Evolutionary conservation across 2,329 filamentous ascomycete genomes (phyloP).

Genomic region (Triangularia verruculosa): DNA sequence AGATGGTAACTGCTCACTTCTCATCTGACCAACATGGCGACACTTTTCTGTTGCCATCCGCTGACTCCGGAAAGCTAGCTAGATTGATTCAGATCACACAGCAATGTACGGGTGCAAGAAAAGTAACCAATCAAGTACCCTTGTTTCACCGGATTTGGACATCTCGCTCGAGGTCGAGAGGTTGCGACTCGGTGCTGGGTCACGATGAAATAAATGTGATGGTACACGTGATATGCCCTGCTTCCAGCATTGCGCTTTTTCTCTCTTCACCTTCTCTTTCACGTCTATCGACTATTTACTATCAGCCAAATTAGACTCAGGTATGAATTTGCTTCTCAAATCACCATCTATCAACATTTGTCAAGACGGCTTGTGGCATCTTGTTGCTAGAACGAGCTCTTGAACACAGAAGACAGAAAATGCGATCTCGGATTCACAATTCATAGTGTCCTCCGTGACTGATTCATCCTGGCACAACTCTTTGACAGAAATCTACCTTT

Average conservation of each 20-base stretch:
- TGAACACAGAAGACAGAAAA: too few species aligned
- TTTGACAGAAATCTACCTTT: too few species aligned
- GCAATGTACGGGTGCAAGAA: neutral
- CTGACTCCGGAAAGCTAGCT: neutral
- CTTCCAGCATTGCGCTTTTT: neutral
- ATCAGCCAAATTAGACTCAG: too few species aligned
- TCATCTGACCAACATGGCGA: neutral
- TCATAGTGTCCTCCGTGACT: too few species aligned
- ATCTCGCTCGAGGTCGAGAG: neutral
- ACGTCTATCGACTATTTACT: too few species aligned
- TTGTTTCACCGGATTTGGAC: constrained; percentile 2
- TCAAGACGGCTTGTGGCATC: too few species aligned
- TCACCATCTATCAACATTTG: too few species aligned
- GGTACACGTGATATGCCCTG: neutral
- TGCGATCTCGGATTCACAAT: too few species aligned
- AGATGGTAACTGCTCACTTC: neutral
- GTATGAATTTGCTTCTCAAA: too few species aligned
- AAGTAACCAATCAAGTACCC: neutral
- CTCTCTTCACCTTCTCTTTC: neutral
- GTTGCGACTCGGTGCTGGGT: neutral
- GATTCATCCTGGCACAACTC: too few species aligned
- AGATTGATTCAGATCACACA: neutral
- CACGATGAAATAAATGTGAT: neutral
- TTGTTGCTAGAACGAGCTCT: too few species aligned
- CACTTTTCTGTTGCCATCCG: neutral